These are phyloP conservation scores for Fusarium beomiforme DNA, from an alignment of 2,329 filamentous ascomycete species.

Conservation along the genomic window DNA sequence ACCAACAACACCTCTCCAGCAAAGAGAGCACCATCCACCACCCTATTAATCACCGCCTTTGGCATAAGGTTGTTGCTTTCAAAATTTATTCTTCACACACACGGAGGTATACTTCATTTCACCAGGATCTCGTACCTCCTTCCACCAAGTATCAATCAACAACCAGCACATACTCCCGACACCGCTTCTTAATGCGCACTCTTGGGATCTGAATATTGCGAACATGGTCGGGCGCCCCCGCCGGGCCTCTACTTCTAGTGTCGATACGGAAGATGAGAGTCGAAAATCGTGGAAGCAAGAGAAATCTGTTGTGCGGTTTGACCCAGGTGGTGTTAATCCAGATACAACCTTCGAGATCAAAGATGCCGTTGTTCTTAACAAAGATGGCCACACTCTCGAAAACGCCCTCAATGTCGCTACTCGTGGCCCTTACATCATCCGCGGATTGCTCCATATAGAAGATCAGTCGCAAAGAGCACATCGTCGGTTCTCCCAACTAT, in stretches of 20 bases:
- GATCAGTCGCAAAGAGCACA: slow-evolving; percentile 50
- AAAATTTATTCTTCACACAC: background rate
- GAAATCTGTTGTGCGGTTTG: slow-evolving; percentile 46
- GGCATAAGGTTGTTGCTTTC: background rate
- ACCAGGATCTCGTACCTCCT: background rate
- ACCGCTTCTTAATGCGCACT: slow-evolving; percentile 23
- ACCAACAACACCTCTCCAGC: background rate
- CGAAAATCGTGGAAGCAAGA: slow-evolving; percentile 50
- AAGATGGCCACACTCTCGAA: slow-evolving; percentile 62
- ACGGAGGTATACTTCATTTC: background rate
- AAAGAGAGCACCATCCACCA: background rate
- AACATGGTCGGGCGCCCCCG: slow-evolving; percentile 54
- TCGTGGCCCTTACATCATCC: slow-evolving; percentile 69
- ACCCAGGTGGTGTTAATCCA: slow-evolving; percentile 46
- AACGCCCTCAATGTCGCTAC: slow-evolving; percentile 70
- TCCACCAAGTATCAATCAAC: background rate
- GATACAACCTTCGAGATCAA: slow-evolving; percentile 71
- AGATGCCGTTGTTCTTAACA: slow-evolving; percentile 68
- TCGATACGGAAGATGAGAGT: slow-evolving; percentile 53
- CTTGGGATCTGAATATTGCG: slow-evolving; percentile 39
- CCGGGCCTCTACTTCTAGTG: slow-evolving; percentile 57
- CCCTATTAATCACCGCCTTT: background rate
- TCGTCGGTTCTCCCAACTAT: slow-evolving; percentile 47
- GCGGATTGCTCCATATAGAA: slow-evolving; percentile 66
- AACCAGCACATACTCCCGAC: background rate